Percentiles rank a stretch among this genome's conserved stretches.
These are phyloP conservation scores for Exserohilum turcica DNA, from an alignment of 2,329 filamentous ascomycete species.

Conservation along the genomic window DNA sequence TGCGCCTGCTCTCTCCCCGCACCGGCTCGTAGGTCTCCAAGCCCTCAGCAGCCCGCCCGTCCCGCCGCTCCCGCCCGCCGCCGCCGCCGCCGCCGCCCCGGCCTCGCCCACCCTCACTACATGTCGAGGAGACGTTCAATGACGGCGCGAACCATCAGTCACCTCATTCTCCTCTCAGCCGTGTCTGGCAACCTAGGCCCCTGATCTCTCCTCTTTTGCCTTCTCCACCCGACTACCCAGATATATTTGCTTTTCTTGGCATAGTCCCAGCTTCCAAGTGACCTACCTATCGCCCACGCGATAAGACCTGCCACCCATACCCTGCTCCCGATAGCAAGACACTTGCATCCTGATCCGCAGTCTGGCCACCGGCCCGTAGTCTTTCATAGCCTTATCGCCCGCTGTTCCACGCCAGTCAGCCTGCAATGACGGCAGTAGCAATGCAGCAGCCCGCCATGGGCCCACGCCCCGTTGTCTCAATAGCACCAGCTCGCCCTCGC, in stretches of 20 bases:
- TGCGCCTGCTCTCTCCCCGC: slow-evolving; percentile 28
- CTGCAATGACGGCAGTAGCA: slow-evolving; percentile 54
- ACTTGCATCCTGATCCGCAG: slow-evolving; percentile 26
- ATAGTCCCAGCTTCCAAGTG: slow-evolving; percentile 26
- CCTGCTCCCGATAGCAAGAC: slow-evolving; percentile 21
- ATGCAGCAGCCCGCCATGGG: slow-evolving; percentile 37
- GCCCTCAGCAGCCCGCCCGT: slow-evolving; percentile 15
- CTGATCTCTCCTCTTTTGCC: slow-evolving; percentile 21
- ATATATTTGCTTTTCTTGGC: slow-evolving; percentile 31
- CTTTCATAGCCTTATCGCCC: slow-evolving; percentile 33
- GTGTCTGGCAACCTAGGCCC: slow-evolving; percentile 47
- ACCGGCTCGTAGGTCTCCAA: slow-evolving; percentile 30
- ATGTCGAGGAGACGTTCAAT: slow-evolving; percentile 43
- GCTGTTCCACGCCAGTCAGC: slow-evolving; percentile 25
- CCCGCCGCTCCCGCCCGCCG: slow-evolving; percentile 21
- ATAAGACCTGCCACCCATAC: slow-evolving; percentile 40
- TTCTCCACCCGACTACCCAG: slow-evolving; percentile 22
- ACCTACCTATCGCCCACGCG: slow-evolving; percentile 40
- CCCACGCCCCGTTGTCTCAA: slow-evolving; percentile 50
- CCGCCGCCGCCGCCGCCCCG: no score
- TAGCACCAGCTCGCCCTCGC: slow-evolving; percentile 53
- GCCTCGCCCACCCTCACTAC: slow-evolving; percentile 14
- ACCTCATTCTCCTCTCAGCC: slow-evolving; percentile 51
- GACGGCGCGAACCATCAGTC: slow-evolving; percentile 50
- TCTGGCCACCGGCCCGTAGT: slow-evolving; percentile 41